Evolutionary conservation across 192 early-diverging fungal genomes (phyloP).

Genomic region (Fimicolochytrium jonesii): DNA sequence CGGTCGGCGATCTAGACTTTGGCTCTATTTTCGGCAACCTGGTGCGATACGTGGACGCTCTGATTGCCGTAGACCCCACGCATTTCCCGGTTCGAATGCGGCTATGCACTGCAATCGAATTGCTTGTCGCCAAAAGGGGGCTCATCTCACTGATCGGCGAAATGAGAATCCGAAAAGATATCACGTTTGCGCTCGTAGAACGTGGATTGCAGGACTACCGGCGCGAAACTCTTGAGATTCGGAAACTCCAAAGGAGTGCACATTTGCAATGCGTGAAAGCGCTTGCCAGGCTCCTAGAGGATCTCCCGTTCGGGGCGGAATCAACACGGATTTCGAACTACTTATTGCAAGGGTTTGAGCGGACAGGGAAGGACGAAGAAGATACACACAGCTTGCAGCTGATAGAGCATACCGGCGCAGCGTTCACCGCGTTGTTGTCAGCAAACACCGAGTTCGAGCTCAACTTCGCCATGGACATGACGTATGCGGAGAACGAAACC

Average conservation of each 20-base stretch:
- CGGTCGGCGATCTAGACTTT: conserved; percentile 54
- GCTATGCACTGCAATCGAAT: conserved; percentile 72
- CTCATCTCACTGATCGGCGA: conserved; percentile 68
- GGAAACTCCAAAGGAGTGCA: conserved; percentile 68
- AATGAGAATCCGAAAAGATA: conserved; percentile 65
- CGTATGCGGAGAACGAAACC: conserved; percentile 86
- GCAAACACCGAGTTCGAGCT: conserved; percentile 92
- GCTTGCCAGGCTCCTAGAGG: conserved; percentile 61
- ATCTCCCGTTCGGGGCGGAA: conserved; percentile 62
- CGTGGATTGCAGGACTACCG: conserved; percentile 5
- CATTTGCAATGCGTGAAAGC: conserved; percentile 77
- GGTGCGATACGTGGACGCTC: conserved; percentile 65
- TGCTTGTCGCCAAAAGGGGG: conserved; percentile 70
- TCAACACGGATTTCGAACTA: conserved; percentile 75
- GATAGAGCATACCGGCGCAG: conserved; percentile 77
- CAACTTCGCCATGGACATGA: conserved; percentile 82
- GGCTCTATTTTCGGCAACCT: conserved; percentile 61
- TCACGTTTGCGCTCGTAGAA: conserved; percentile 68
- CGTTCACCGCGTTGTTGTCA: conserved; percentile 83
- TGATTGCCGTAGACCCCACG: conserved; percentile 34
- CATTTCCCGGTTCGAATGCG: conserved; percentile 68
- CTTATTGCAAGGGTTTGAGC: conserved; percentile 68
- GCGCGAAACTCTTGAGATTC: background rate
- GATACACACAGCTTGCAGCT: background rate
- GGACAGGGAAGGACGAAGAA: conserved; percentile 6